Base-by-base conservation (phyloP, 192 early-diverging fungal species). In the Podila clonocystis region DNA sequence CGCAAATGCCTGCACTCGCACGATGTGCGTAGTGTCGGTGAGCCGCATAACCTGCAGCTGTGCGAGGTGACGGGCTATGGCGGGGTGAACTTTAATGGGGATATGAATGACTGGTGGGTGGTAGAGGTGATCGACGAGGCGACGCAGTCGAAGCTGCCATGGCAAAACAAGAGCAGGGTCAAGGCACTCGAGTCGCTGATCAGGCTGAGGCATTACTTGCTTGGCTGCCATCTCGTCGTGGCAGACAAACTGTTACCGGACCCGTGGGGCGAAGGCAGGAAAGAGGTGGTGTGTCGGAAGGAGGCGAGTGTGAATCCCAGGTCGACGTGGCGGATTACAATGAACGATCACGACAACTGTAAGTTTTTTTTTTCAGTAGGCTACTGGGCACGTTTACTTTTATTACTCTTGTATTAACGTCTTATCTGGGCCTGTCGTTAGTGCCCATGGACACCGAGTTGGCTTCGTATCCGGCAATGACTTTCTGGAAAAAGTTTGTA, bases 41-140 rank as follows among this genome's bases (percentile, higher is more conserved):
- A 57, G 36, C 24, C 36, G 12, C 36, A 50, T 1, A 58, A 62
- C 24, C 3, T 13, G 11, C 6, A 49, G 12, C 30, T 74, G 41
- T 50, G 36, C 61, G 62, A 58, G 50, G 65, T 67, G 49, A 82
- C 86, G 24, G 90, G 80, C 26, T 91, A 91, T 66, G 91, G 90
- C 31, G 91, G 83, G 67, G 74, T 84, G 49, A 85, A 86, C 3
- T 93, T 88, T 78, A 66, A 87, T 50, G 95, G 95, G 34, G 96
- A 97, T 70, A 73, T 89, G 58, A 97, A 96, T 74, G 96, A 97
- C 86, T 89, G 93, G 86, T 97, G 94, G 94, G 83, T 88, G 33
- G 85, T 97, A 11, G 91, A 94, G 68, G 88, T 92, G 30, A 26
- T 58, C 8, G 55, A 58, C n/a, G 59, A 41, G 34, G 1, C 41